phyloP scores from a whole-genome alignment of 805 yeast genomes.

The Monosporozyma servazzii region DNA sequence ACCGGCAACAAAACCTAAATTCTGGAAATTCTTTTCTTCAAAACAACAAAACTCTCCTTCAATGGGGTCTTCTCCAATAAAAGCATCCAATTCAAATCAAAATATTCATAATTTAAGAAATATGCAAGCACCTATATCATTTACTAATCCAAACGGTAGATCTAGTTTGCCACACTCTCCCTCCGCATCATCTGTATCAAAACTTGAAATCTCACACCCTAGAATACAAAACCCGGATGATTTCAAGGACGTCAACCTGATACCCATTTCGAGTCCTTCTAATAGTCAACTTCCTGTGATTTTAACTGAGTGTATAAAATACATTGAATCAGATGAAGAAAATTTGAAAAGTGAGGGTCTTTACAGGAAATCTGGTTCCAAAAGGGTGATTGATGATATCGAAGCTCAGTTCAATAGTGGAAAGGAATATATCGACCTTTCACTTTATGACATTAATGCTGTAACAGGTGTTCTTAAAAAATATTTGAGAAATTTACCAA shows the following conservation, averaged over 20 bases:
- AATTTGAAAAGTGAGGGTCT: slow-evolving; percentile 67
- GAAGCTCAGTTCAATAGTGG: slow-evolving; percentile 16
- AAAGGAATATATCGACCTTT: slow-evolving; percentile 17
- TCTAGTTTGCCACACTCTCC: neutral
- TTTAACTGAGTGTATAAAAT: slow-evolving; percentile 59
- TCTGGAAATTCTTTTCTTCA: slow-evolving; percentile 28
- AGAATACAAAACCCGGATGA: slow-evolving; percentile 30
- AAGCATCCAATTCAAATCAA: slow-evolving; percentile 4
- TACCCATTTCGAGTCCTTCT: slow-evolving; percentile 15
- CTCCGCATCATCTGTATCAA: neutral
- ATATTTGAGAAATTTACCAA: slow-evolving; percentile 75
- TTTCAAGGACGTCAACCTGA: slow-evolving; percentile 30
- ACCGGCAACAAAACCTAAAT: slow-evolving; percentile 24
- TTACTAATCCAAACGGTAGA: neutral
- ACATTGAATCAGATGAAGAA: slow-evolving; percentile 65
- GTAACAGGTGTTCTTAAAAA: slow-evolving; percentile 81
- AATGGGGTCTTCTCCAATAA: neutral
- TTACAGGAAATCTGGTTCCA: slow-evolving; percentile 81
- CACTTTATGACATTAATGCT: slow-evolving; percentile 70
- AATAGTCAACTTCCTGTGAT: slow-evolving; percentile 48
- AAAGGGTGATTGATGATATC: slow-evolving; percentile 37
- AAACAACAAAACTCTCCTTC: neutral
- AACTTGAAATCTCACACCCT: slow-evolving; percentile 31
- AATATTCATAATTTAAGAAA: neutral
- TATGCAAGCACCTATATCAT: neutral